Percentiles rank a stretch among this genome's conserved stretches.
Conservation (phyloP, 805 yeast species). For the Teunomyces tritomae region DNA sequence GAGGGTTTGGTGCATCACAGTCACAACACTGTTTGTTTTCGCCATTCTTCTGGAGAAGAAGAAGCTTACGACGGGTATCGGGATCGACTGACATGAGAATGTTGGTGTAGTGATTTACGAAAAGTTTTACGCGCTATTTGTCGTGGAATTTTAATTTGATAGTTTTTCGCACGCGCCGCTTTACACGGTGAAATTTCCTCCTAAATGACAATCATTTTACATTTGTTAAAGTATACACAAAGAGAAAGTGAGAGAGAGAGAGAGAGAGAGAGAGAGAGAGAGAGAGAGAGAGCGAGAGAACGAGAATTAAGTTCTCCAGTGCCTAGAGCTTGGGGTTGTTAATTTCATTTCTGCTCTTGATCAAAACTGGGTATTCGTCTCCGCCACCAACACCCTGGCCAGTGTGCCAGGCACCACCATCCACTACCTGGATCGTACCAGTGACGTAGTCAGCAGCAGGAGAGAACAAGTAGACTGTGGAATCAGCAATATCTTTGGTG, state of each 20-base stretch:
- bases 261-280: too few relatives aligned
- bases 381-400: slow-evolving; percentile 13
- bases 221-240: too few relatives aligned
- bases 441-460: slow-evolving; percentile 25
- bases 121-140: slow-evolving; percentile 2
- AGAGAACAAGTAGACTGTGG: slow-evolving; percentile 26
- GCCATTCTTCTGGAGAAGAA: slow-evolving; percentile 75
- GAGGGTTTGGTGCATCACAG: slow-evolving; percentile 94
- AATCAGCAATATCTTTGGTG: slow-evolving; percentile 28
- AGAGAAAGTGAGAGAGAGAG: too few relatives aligned
- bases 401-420: slow-evolving; percentile 27
- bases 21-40: slow-evolving; percentile 89
- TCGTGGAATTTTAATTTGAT: neutral
- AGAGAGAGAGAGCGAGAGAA: too few relatives aligned
- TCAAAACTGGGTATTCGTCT: slow-evolving; percentile 31
- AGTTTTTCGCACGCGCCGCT: neutral
- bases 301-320: too few relatives aligned
- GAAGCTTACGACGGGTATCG: slow-evolving; percentile 77
- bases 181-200: too few relatives aligned
- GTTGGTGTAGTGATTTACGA: neutral
- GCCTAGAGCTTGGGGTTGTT: slow-evolving; percentile 12
- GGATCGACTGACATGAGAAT: slow-evolving; percentile 77
- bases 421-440: slow-evolving; percentile 27
- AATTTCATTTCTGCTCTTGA: slow-evolving; percentile 14
- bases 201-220: too few relatives aligned